Evolutionary conservation across 1,284 basidiomycete genomes (phyloP).

Genomic region (Earliella scabrosa): DNA sequence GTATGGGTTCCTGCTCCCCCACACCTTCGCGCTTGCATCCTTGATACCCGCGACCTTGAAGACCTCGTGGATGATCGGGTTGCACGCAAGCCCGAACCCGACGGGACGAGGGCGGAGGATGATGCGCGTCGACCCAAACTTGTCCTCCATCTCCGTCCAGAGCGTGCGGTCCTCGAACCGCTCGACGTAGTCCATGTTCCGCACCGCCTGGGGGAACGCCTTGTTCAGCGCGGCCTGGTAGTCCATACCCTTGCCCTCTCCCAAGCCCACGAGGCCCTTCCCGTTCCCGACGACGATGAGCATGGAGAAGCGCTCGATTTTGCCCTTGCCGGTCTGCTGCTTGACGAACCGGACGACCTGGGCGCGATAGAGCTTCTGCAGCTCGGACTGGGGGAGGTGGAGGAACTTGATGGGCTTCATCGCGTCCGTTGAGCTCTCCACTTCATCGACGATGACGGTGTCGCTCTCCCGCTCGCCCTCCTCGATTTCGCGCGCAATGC

Average conservation of each 20-base stretch:
- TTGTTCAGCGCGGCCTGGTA: slow-evolving; percentile 63
- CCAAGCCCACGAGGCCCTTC: slow-evolving; percentile 88
- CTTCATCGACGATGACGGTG: slow-evolving; percentile 20
- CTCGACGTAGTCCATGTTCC: slow-evolving; percentile 89
- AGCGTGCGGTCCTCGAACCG: slow-evolving; percentile 90
- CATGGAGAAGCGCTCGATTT: slow-evolving; percentile 67
- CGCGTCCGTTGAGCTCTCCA: slow-evolving; percentile 19
- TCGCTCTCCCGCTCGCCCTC: slow-evolving; percentile 21
- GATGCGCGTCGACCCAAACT: slow-evolving; percentile 87
- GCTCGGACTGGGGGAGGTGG: slow-evolving; percentile 28
- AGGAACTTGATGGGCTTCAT: slow-evolving; percentile 31
- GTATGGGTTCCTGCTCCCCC: slow-evolving; percentile 87
- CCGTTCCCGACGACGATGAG: slow-evolving; percentile 87
- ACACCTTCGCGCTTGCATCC: slow-evolving; percentile 93
- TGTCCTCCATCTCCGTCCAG: slow-evolving; percentile 85
- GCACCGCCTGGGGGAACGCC: slow-evolving; percentile 76
- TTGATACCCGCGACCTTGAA: slow-evolving; percentile 94
- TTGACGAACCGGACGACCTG: slow-evolving; percentile 69
- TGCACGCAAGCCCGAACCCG: slow-evolving; percentile 92
- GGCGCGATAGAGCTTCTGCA: slow-evolving; percentile 55
- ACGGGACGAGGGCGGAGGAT: slow-evolving; percentile 89
- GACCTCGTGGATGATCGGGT: slow-evolving; percentile 88
- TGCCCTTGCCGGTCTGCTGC: slow-evolving; percentile 89
- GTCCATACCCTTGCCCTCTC: slow-evolving; percentile 82
- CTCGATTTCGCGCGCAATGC: slow-evolving; percentile 24